These are phyloP conservation scores for Scheffersomyces ergatensis DNA, from an alignment of 805 yeast species.

Conservation along the genomic window DNA sequence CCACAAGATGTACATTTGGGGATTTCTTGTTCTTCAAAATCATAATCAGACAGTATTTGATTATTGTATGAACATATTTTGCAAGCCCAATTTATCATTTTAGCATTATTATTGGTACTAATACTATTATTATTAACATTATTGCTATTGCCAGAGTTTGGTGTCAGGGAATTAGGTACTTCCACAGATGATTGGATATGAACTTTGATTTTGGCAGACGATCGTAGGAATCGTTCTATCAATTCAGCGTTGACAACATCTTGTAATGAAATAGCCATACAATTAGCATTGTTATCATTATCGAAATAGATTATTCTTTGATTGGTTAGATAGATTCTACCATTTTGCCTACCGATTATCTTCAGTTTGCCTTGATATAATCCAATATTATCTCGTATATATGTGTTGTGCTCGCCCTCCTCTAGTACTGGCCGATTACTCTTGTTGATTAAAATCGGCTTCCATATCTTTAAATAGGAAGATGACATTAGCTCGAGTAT, in stretches of 20 bases:
- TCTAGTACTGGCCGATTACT: constrained; percentile 37
- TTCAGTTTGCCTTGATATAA: constrained; percentile 75
- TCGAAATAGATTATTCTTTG: constrained; percentile 73
- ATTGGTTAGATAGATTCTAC: constrained; percentile 76
- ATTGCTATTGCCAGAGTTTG: not conserved
- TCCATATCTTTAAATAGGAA: constrained; percentile 28
- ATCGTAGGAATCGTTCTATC: constrained; percentile 60
- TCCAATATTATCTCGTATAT: constrained; percentile 50
- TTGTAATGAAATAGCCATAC: constrained; percentile 47
- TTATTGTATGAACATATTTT: constrained; percentile 84
- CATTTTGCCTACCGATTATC: constrained; percentile 62
- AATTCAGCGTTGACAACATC: constrained; percentile 39
- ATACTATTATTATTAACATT: not conserved
- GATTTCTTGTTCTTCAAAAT: constrained; percentile 14
- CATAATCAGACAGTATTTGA: constrained; percentile 16
- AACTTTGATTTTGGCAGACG: constrained; percentile 72
- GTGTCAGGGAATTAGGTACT: not conserved
- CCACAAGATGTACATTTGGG: constrained; percentile 43
- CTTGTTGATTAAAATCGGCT: constrained; percentile 33
- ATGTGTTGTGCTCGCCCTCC: constrained; percentile 31
- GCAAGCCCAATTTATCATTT: constrained; percentile 67
- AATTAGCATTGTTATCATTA: constrained; percentile 32
- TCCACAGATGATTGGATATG: constrained; percentile 12
- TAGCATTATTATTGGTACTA: constrained; percentile 5
- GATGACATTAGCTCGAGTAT: too few relatives aligned